Evolutionary conservation across 2,329 filamentous ascomycete species (phyloP).

Genomic region (Clarireedia paspali): DNA sequence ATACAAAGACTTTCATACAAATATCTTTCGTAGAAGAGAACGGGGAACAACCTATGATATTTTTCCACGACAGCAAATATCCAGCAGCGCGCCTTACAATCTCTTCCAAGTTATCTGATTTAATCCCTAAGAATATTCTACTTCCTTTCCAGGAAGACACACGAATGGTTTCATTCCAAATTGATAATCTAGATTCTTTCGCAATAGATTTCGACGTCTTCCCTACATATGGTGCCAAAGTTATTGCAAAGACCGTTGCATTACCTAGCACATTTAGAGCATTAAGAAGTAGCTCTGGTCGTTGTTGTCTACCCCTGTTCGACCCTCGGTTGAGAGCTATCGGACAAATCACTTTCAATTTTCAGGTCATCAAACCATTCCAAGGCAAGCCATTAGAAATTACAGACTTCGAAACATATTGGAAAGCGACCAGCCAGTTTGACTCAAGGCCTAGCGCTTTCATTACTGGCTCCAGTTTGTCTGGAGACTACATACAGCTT

Average conservation of each 20-base stretch:
- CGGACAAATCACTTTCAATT: slow-evolving; percentile 88
- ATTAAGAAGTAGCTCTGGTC: slow-evolving; percentile 65
- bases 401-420: slow-evolving; percentile 97
- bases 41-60: slow-evolving; percentile 70
- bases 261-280: slow-evolving; percentile 80
- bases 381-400: slow-evolving; percentile 88
- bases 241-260: slow-evolving; percentile 92
- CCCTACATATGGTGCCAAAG: slow-evolving; percentile 92
- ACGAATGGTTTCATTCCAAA: slow-evolving; percentile 87
- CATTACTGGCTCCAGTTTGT: slow-evolving; percentile 89
- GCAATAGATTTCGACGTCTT: slow-evolving; percentile 96
- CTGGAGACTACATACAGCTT: slow-evolving; percentile 87
- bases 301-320: slow-evolving; percentile 81
- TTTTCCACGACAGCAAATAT: slow-evolving; percentile 96
- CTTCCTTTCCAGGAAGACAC: slow-evolving; percentile 95
- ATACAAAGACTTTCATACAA: slow-evolving; percentile 93
- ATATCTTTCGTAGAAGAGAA: slow-evolving; percentile 72
- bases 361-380: slow-evolving; percentile 95
- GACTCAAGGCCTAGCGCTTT: slow-evolving; percentile 80
- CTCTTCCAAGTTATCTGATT: slow-evolving; percentile 89
- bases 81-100: slow-evolving; percentile 91
- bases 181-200: slow-evolving; percentile 88
- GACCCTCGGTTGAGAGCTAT: slow-evolving; percentile 88
- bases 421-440: slow-evolving; percentile 94
- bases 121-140: slow-evolving; percentile 93